phyloP scores from a whole-genome alignment of 306 rosid species.

The Castanea crenata region DNA sequence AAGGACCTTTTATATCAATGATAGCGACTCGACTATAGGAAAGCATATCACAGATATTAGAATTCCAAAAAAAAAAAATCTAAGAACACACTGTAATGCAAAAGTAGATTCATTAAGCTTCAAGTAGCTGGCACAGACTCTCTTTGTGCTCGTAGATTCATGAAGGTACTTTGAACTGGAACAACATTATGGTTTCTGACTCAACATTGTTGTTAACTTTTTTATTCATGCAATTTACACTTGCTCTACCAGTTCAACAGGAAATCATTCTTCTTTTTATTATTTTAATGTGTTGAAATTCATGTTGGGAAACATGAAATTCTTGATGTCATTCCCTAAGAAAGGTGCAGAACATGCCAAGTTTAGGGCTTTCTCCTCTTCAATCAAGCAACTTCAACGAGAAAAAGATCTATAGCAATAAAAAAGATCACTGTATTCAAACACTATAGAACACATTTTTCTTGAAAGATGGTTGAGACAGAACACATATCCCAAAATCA shows the following conservation, averaged over 20 bases:
- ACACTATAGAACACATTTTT: neutral
- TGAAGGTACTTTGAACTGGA: neutral
- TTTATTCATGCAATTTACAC: neutral
- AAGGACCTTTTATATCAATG: no score
- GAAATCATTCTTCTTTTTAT: neutral
- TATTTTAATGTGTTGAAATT: neutral
- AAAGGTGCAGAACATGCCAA: neutral
- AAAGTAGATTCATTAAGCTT: neutral
- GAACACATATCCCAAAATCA: slow-evolving; percentile 16
- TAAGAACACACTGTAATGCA: neutral
- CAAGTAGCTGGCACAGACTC: neutral
- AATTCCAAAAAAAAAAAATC: no score
- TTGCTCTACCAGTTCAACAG: neutral
- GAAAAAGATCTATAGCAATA: neutral
- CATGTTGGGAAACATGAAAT: slow-evolving; percentile 1
- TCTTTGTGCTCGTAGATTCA: neutral
- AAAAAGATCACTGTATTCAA: neutral
- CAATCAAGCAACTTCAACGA: neutral
- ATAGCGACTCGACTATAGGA: no score
- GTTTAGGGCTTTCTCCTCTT: neutral
- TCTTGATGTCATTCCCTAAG: neutral
- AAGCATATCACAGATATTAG: no score
- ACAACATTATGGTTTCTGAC: neutral
- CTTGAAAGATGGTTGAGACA: neutral
- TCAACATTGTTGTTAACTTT: neutral